Conservation (phyloP, 1,139 yeast genomes). For the Scheffersomyces lignicola region DNA sequence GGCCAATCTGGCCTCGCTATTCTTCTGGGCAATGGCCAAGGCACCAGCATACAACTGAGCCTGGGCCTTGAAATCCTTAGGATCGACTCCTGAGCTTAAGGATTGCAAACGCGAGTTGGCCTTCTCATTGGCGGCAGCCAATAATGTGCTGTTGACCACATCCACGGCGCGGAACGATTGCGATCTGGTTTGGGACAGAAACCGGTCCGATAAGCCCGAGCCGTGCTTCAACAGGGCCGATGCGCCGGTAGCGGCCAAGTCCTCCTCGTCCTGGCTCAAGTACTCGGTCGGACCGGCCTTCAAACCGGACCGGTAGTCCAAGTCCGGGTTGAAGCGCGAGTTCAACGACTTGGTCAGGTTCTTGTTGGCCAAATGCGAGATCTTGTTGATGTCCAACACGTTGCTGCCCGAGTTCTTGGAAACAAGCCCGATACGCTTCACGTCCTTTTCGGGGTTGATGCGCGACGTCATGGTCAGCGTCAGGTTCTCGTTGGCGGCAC, state of each 20-base stretch:
- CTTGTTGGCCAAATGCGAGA: conserved; percentile 43
- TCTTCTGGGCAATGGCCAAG: conserved; percentile 67
- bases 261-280: conserved; percentile 27
- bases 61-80: conserved; percentile 38
- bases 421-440: conserved; percentile 46
- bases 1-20: conserved; percentile 55
- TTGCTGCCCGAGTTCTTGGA: conserved; percentile 28
- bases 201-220: conserved; percentile 23
- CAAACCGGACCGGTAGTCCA: conserved; percentile 46
- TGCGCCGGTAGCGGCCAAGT: conserved; percentile 40
- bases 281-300: conserved; percentile 25
- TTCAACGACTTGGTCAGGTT: conserved; percentile 43
- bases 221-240: conserved; percentile 39
- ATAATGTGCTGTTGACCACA: conserved; percentile 55
- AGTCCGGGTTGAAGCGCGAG: conserved; percentile 45
- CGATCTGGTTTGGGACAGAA: conserved; percentile 28
- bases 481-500: conserved; percentile 45
- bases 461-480: conserved; percentile 48
- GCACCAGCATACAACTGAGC: conserved; percentile 48
- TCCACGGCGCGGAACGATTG: conserved; percentile 40
- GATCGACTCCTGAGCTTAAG: conserved; percentile 31
- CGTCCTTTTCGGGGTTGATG: conserved; percentile 44
- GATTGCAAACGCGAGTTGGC: conserved; percentile 53
- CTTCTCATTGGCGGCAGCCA: conserved; percentile 60
- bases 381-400: conserved; percentile 40